These are phyloP conservation scores for Lachnellula arida DNA, from an alignment of 2,329 filamentous ascomycete genomes.

Conservation along the genomic window DNA sequence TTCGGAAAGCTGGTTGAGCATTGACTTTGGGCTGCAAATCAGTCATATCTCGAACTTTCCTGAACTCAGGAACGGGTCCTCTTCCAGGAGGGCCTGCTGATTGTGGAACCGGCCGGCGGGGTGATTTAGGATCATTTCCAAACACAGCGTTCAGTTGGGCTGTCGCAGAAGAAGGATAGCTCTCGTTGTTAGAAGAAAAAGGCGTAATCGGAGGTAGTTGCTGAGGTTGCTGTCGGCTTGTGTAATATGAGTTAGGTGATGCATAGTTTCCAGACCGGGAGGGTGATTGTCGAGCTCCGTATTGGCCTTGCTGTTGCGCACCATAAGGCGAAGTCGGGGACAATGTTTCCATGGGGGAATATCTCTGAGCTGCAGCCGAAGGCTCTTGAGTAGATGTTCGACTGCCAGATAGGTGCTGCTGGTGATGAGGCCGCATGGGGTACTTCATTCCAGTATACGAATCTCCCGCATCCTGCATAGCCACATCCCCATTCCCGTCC, in stretches of 20 bases:
- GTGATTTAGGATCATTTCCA: conserved; percentile 52
- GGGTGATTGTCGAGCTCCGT: conserved; percentile 66
- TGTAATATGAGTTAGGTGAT: conserved; percentile 54
- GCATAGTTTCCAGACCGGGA: conserved; percentile 61
- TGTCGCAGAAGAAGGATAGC: conserved; percentile 67
- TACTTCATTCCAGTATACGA: conserved; percentile 85
- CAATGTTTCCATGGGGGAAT: conserved; percentile 91
- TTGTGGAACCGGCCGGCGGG: conserved; percentile 49
- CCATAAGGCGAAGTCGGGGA: conserved; percentile 78
- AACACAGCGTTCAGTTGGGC: conserved; percentile 66
- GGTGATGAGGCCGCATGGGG: conserved; percentile 71
- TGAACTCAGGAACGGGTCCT: conserved; percentile 82
- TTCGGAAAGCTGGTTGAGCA: conserved; percentile 80
- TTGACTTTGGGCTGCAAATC: conserved; percentile 83
- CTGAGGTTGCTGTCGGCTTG: conserved; percentile 42
- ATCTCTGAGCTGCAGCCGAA: conserved; percentile 80
- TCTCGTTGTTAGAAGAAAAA: conserved; percentile 63
- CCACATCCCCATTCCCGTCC: conserved; percentile 70
- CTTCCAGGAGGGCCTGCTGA: conserved; percentile 43
- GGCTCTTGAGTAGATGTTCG: conserved; percentile 64
- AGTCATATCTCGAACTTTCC: conserved; percentile 64
- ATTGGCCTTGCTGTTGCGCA: conserved; percentile 50
- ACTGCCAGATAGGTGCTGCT: conserved; percentile 59
- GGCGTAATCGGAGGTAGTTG: conserved; percentile 72
- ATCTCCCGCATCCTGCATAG: conserved; percentile 84